A percentile compares a stretch with the other conserved stretches of the same genome.
These are phyloP conservation scores for Neohortaea acidophila DNA, from an alignment of 495 filamentous ascomycete species.

Conservation along the genomic window DNA sequence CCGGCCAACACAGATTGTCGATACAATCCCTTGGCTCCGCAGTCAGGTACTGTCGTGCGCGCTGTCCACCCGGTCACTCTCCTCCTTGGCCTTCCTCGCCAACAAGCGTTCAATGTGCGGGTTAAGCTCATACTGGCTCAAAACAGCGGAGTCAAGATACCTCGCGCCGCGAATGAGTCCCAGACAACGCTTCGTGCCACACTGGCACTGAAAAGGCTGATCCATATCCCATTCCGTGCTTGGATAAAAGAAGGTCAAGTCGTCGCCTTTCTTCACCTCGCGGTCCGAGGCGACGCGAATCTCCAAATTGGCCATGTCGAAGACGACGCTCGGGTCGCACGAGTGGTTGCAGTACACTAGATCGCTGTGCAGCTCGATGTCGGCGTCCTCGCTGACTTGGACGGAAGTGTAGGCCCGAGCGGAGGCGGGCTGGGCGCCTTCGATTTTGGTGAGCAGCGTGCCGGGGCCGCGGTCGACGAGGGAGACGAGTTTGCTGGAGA, in stretches of 20 bases:
- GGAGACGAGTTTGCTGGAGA: slow-evolving; percentile 47
- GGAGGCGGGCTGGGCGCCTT: slow-evolving; percentile 26
- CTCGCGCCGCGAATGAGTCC: slow-evolving; percentile 40
- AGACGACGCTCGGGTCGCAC: slow-evolving; percentile 53
- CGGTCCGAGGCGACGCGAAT: slow-evolving; percentile 41
- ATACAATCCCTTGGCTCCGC: too few relatives aligned
- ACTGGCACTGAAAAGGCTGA: slow-evolving; percentile 54
- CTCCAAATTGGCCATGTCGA: slow-evolving; percentile 50
- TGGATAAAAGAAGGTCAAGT: slow-evolving; percentile 67
- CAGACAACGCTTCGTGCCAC: slow-evolving; percentile 35
- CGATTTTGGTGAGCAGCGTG: slow-evolving; percentile 45
- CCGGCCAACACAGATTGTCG: too few relatives aligned
- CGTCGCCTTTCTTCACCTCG: slow-evolving; percentile 40
- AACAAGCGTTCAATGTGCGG: slow-evolving; percentile 31
- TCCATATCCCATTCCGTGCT: slow-evolving; percentile 64
- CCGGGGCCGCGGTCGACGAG: slow-evolving; percentile 47
- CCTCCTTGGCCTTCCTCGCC: neutral
- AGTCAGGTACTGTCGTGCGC: too few relatives aligned
- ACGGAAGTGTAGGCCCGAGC: slow-evolving; percentile 53
- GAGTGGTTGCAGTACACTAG: slow-evolving; percentile 64
- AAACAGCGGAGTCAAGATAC: slow-evolving; percentile 33
- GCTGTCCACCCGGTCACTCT: neutral
- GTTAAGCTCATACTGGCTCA: slow-evolving; percentile 39
- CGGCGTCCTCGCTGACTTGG: slow-evolving; percentile 43
- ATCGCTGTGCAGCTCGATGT: slow-evolving; percentile 63